Conservation (phyloP, 2,329 filamentous ascomycete species). For the Colletotrichum sp. region DNA sequence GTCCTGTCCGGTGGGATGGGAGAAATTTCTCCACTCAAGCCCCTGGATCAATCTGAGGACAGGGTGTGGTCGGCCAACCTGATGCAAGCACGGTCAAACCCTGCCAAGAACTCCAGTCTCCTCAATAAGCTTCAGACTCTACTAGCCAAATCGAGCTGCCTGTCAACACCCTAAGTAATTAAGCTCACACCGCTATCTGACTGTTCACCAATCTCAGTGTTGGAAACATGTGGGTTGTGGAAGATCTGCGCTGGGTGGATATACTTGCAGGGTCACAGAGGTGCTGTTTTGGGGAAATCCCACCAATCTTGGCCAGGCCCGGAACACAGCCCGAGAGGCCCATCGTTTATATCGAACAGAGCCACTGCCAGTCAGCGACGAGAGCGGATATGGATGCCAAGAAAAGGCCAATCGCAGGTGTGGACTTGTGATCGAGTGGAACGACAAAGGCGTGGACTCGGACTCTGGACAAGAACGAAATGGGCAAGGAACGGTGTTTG, state of each 20-base stretch:
- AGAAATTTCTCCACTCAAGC: neutral
- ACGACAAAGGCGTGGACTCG: neutral
- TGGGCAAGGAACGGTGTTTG: neutral
- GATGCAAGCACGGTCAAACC: neutral
- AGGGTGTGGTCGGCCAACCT: neutral
- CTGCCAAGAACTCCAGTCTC: neutral
- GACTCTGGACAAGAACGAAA: neutral
- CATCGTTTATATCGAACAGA: neutral
- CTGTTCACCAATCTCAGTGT: neutral
- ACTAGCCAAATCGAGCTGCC: neutral
- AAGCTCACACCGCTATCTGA: conserved; percentile 5
- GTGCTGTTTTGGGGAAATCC: neutral
- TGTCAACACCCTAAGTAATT: neutral
- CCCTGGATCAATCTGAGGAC: neutral
- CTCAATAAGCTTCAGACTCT: conserved; percentile 14
- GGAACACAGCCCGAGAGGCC: neutral
- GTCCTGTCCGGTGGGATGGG: neutral
- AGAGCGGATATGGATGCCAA: neutral
- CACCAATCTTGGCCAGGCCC: neutral
- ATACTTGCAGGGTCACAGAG: neutral
- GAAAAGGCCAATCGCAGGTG: neutral
- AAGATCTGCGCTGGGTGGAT: neutral
- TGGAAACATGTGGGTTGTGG: neutral
- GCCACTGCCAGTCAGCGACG: neutral
- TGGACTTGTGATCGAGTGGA: neutral